A percentile compares a stretch with the other conserved stretches of the same genome.
Conservation (phyloP, 2,329 filamentous ascomycete genomes). For the Aureobasidium sp. region DNA sequence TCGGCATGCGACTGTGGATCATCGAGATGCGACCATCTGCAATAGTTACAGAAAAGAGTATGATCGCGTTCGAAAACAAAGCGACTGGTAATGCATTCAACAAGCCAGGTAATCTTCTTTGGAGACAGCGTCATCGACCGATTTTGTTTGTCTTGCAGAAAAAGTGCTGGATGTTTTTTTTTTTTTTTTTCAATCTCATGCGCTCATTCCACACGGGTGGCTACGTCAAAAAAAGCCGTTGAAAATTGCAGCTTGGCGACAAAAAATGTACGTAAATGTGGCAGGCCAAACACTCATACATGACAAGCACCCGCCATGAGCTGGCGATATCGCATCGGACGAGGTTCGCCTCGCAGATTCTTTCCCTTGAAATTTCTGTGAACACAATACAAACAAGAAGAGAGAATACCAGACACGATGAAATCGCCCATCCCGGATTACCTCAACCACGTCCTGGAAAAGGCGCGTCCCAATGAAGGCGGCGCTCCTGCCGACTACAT, state of each 20-base stretch:
- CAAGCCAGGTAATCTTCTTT: too few relatives aligned
- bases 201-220: too few relatives aligned
- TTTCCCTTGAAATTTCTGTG: not conserved
- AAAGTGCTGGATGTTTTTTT: too few relatives aligned
- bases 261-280: conserved; percentile 2
- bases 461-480: conserved; percentile 20
- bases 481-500: conserved; percentile 35
- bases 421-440: conserved; percentile 24
- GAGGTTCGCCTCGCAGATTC: not conserved
- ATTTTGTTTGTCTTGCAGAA: too few relatives aligned
- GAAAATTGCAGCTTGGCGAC: not conserved
- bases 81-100: too few relatives aligned
- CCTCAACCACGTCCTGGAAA: conserved; percentile 21
- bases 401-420: conserved; percentile 14
- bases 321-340: not conserved
- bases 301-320: not conserved
- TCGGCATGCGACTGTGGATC: too few relatives aligned
- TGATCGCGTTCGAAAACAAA: too few relatives aligned
- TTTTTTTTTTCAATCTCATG: too few relatives aligned
- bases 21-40: too few relatives aligned
- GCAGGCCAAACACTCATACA: not conserved
- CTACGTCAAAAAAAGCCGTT: not conserved
- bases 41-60: too few relatives aligned
- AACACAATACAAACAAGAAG: too few relatives aligned
- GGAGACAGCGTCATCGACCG: too few relatives aligned